Evolutionary conservation across 2,329 filamentous ascomycete genomes (phyloP), one percentile per base, ranked within the genome.

Genomic region (Blumeria hordei): DNA sequence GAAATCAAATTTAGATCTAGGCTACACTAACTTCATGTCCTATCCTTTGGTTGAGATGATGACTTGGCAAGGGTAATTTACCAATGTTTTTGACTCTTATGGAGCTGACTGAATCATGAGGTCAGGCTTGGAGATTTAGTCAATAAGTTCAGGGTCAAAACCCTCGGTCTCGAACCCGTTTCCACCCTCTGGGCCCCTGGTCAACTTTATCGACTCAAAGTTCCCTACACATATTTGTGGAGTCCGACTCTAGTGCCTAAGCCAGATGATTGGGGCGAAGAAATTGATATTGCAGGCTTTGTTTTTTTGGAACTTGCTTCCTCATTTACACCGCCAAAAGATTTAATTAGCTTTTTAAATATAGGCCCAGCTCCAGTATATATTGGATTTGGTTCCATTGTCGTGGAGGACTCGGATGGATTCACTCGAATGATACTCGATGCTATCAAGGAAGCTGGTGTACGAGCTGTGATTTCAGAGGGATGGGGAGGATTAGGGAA

Each of bases 1-100:
- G 62, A 75, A 74, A 57, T 78, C 75, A 14, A 85, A 86, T 59
- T 76, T 86, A 8, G 82, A 88, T 61, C 72, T 76, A 1, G 78
- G 77, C 18, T 85, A 85, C 63, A 78, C 81, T 11, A 92, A 90
- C 66, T 87, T 85, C 63, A 85, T 90, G 65, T 83, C 78, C 1
- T 92, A 88, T 63, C 80, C 83, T 0, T 68, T 90, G 37, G 83
- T 90, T 1, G 85, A 90, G 64, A 82, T 86, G 77, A 85, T 90
- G 75, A 83, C 87, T 1, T 94, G 88, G 88, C 87, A 94, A 66
- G 88, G 88, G 71, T 64, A 57, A 57, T 60, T 62, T 11, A 12
- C 41, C 36, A n/a, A 18, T 11, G 7, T 16, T 16, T 53, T n/a
- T 18, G 9, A 21, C 12, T 39, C 5, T 35, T 8, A 34, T 34